Conservation (phyloP, 2,329 filamentous ascomycete species). For the Xylariaceae sp. region DNA sequence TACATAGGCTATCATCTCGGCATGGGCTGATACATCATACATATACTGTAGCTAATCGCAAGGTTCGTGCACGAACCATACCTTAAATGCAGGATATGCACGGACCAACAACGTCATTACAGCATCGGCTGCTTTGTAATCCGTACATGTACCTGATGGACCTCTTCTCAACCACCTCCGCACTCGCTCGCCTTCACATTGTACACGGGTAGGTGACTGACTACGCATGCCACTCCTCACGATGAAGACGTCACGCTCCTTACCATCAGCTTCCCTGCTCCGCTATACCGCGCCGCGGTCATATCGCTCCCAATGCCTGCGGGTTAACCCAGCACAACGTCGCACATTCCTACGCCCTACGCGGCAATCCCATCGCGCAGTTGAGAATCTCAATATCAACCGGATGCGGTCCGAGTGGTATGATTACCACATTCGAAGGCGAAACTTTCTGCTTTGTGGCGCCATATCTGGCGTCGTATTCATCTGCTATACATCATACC, state of each 20-base stretch:
- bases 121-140: background rate
- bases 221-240: constrained; percentile 7
- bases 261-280: constrained; percentile 5
- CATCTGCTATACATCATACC: constrained; percentile 52
- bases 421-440: constrained; percentile 55
- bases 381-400: constrained; percentile 54
- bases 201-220: background rate
- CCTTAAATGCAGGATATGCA: no score
- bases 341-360: constrained; percentile 42
- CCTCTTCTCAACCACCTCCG: no score
- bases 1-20: no score
- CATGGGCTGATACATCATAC: no score
- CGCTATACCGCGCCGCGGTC: constrained; percentile 5
- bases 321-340: constrained; percentile 20
- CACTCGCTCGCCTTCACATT: background rate
- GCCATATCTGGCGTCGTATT: constrained; percentile 53
- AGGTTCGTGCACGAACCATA: no score
- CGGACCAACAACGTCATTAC: no score
- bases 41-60: no score
- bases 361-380: constrained; percentile 37
- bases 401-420: constrained; percentile 49
- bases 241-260: constrained; percentile 23
- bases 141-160: background rate
- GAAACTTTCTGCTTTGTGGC: constrained; percentile 55
- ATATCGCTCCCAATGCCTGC: constrained; percentile 11